A percentile compares a stretch with the other conserved stretches of the same genome.
Evolutionary conservation across 2,329 filamentous ascomycete genomes (phyloP).

Genomic region (Bipolaris cookei): DNA sequence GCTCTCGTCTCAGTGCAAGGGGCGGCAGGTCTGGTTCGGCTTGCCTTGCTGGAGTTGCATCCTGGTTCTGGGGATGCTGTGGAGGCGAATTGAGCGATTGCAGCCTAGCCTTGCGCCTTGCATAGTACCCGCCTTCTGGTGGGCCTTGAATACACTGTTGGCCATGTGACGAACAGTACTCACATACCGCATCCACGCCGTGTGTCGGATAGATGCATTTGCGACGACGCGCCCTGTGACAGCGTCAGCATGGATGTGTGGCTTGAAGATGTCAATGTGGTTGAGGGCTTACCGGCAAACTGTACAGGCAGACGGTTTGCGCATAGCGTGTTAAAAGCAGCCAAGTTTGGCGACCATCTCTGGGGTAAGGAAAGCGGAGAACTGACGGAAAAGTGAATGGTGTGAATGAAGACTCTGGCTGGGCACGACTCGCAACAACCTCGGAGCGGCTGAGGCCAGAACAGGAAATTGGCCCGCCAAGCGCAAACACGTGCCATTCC

Average conservation of each 20-base stretch:
- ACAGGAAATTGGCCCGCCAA: constrained; percentile 8
- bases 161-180: constrained; percentile 30
- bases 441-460: constrained; percentile 1
- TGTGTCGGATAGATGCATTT: constrained; percentile 31
- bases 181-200: constrained; percentile 22
- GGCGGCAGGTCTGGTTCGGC: constrained; percentile 19
- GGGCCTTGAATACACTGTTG: constrained; percentile 29
- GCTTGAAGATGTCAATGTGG: not conserved
- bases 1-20: constrained; percentile 22
- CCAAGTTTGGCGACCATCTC: constrained; percentile 15
- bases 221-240: constrained; percentile 28
- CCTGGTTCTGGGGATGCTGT: not conserved
- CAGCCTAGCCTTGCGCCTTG: constrained; percentile 27
- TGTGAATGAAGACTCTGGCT: not conserved
- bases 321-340: constrained; percentile 22
- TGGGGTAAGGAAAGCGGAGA: constrained; percentile 23
- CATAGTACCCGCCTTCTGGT: constrained; percentile 35
- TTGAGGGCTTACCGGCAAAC: constrained; percentile 28
- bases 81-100: constrained; percentile 17
- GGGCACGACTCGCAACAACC: constrained; percentile 8
- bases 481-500: not conserved
- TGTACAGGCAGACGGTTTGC: constrained; percentile 33
- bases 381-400: constrained; percentile 10
- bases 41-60: constrained; percentile 13
- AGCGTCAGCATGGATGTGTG: constrained; percentile 9